phyloP scores from a whole-genome alignment of 306 rosid species.

The Hippophae gyantsensis region DNA sequence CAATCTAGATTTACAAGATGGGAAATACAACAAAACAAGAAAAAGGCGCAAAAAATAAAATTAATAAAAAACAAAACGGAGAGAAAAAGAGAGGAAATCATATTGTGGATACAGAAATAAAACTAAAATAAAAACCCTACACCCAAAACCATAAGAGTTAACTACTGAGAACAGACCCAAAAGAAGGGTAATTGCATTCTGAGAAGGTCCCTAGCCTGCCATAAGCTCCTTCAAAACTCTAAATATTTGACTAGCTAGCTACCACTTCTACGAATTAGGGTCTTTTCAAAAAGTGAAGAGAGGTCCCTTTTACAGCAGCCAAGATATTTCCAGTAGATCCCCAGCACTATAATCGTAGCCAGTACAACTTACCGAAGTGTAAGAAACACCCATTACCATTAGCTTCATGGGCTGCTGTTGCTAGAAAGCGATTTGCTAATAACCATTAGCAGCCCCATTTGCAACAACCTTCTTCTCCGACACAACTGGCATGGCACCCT shows the following conservation, averaged over 20 bases:
- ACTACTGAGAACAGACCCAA: constrained; percentile 2
- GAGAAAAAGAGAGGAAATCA: constrained; percentile 19
- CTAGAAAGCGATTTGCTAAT: neutral
- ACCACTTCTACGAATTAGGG: too few relatives aligned
- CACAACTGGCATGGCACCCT: constrained; percentile 68
- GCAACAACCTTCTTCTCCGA: constrained; percentile 45
- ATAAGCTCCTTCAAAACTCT: too few relatives aligned
- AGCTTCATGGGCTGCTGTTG: neutral
- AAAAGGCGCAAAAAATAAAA: neutral
- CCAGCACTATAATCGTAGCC: too few relatives aligned
- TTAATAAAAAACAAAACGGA: neutral
- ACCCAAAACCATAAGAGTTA: constrained; percentile 50
- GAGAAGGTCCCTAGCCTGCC: too few relatives aligned
- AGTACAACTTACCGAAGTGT: neutral
- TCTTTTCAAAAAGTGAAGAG: too few relatives aligned
- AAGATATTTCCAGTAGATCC: too few relatives aligned
- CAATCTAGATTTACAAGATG: constrained; percentile 66
- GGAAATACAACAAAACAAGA: constrained; percentile 47
- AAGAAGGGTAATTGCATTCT: neutral
- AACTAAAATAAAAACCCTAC: constrained; percentile 28
- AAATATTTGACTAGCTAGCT: too few relatives aligned
- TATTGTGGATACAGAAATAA: constrained; percentile 18
- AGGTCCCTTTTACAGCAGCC: too few relatives aligned
- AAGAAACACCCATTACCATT: neutral
- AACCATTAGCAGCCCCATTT: constrained; percentile 65